These are phyloP conservation scores for Taphrina sp. DNA, from an alignment of 1,139 yeast genomes.

Conservation along the genomic window DNA sequence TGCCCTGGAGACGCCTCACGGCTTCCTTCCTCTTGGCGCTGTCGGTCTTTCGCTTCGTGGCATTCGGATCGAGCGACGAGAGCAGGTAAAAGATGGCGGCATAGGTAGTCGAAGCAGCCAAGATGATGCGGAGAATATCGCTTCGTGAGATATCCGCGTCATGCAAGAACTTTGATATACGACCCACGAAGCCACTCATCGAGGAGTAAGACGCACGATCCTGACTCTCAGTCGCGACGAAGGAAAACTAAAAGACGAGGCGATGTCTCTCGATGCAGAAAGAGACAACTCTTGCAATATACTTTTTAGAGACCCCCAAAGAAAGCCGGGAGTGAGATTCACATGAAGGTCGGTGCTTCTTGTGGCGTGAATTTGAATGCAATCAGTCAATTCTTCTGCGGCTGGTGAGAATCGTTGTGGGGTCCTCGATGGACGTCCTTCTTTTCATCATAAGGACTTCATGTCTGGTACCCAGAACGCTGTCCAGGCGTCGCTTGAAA, in stretches of 20 bases:
- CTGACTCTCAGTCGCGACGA: too few species aligned
- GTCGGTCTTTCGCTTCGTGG: constrained; percentile 11
- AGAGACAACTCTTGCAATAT: too few species aligned
- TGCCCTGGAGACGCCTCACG: constrained; percentile 21
- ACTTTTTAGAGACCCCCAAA: too few species aligned
- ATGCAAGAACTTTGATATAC: constrained; percentile 15
- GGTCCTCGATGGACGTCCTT: constrained; percentile 3
- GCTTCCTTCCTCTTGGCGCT: constrained; percentile 25
- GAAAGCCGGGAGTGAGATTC: too few species aligned
- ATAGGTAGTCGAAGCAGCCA: constrained; percentile 31
- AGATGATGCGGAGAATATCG: constrained; percentile 19
- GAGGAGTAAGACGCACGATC: too few species aligned
- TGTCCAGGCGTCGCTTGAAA: too few species aligned
- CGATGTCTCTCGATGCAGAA: background rate
- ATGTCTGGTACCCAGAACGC: too few species aligned
- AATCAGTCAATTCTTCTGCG: too few species aligned
- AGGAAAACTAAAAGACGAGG: too few species aligned
- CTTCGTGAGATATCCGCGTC: constrained; percentile 21
- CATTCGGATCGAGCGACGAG: constrained; percentile 19
- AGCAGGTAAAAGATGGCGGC: constrained; percentile 30
- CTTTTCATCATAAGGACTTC: too few species aligned
- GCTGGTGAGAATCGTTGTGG: background rate
- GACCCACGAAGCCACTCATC: constrained; percentile 12
- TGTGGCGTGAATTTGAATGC: too few species aligned
- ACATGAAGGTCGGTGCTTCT: too few species aligned